These are phyloP conservation scores for Haematococcus lacustris DNA, from an alignment of 139 green algal genomes.

Conservation along the genomic window DNA sequence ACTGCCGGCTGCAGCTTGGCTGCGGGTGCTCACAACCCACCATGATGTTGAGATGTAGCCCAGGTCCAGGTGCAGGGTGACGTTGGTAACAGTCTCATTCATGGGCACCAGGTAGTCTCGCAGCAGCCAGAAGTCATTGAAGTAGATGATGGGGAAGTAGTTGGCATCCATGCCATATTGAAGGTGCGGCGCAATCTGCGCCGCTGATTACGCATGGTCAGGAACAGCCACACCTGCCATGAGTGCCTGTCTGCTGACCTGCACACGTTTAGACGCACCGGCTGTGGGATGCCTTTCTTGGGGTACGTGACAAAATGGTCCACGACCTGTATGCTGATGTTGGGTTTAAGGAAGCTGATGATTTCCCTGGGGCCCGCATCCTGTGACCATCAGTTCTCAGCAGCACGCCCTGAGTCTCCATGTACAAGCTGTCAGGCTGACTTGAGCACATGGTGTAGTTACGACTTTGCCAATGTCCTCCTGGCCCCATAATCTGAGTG, in stretches of 20 bases:
- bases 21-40: too few relatives aligned
- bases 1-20: too few relatives aligned
- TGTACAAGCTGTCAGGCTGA: too few relatives aligned
- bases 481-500: too few relatives aligned
- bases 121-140: slow-evolving; percentile 65
- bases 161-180: slow-evolving; percentile 21
- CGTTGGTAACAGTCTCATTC: slow-evolving; percentile 62
- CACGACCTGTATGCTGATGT: slow-evolving; percentile 78
- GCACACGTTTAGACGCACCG: too few relatives aligned
- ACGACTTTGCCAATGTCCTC: too few relatives aligned
- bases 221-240: too few relatives aligned
- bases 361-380: slow-evolving; percentile 21
- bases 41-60: slow-evolving; percentile 50
- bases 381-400: too few relatives aligned
- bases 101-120: slow-evolving; percentile 49
- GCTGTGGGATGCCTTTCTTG: slow-evolving; percentile 18
- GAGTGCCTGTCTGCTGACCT: too few relatives aligned
- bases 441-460: too few relatives aligned
- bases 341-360: slow-evolving; percentile 72
- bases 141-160: slow-evolving; percentile 51
- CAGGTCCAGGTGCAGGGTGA: slow-evolving; percentile 59
- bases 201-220: not conserved
- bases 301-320: slow-evolving; percentile 65
- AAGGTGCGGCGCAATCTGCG: slow-evolving; percentile 11
- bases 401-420: too few relatives aligned